Evolutionary conservation across 2,329 filamentous ascomycete genomes (phyloP).

Genomic region (Stagonosporopsis tanaceti): DNA sequence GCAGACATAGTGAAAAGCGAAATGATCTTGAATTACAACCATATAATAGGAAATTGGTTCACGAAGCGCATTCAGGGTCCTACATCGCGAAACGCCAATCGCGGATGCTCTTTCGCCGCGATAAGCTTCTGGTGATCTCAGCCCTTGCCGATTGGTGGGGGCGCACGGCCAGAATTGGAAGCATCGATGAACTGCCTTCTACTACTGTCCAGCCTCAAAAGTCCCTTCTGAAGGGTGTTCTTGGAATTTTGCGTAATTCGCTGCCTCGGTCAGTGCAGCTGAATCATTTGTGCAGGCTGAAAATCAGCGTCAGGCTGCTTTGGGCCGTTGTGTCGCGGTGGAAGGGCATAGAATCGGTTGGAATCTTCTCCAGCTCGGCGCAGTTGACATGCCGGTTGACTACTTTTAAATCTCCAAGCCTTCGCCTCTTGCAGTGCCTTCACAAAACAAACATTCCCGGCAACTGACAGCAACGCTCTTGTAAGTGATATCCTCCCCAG

Average conservation of each 20-base stretch:
- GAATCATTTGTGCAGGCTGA: slow-evolving; percentile 23
- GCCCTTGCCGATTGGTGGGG: slow-evolving; percentile 23
- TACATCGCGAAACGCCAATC: slow-evolving; percentile 22
- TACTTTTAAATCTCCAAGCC: slow-evolving; percentile 45
- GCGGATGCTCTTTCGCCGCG: slow-evolving; percentile 14
- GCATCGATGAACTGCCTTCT: slow-evolving; percentile 11
- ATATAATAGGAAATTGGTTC: not conserved
- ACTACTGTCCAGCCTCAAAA: not conserved
- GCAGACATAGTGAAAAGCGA: slow-evolving; percentile 31
- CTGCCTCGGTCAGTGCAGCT: not conserved
- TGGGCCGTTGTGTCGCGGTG: slow-evolving; percentile 40
- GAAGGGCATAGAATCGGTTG: slow-evolving; percentile 46
- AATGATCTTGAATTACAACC: not conserved
- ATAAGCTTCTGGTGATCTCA: slow-evolving; percentile 26
- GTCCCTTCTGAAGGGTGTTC: not conserved
- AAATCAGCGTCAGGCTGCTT: slow-evolving; percentile 22
- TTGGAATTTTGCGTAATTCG: not conserved
- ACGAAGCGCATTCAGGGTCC: slow-evolving; percentile 19
- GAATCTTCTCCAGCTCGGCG: slow-evolving; percentile 49
- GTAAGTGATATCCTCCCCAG: slow-evolving; percentile 12
- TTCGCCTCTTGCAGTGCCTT: slow-evolving; percentile 23
- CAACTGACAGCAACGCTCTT: slow-evolving; percentile 11
- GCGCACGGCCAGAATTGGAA: slow-evolving; percentile 8
- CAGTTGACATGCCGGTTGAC: slow-evolving; percentile 43
- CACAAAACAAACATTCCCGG: slow-evolving; percentile 16